Conservation (phyloP, 768 basidiomycete species). For the Tricholoma sp. region DNA sequence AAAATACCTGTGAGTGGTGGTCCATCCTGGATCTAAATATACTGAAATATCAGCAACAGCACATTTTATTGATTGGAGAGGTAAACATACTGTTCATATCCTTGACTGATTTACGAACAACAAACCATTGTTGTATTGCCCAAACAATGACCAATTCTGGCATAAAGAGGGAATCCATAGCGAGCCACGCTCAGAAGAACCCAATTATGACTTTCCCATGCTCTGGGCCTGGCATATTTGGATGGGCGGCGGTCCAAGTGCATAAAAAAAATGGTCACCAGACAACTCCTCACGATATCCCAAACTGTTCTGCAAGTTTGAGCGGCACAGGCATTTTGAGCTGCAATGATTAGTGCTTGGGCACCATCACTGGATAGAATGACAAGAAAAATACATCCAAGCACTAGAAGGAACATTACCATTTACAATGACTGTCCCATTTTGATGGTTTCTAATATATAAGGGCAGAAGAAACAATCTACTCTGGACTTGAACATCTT, state of each 20-base stretch:
- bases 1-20: constrained; percentile 1
- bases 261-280: background rate
- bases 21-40: constrained; percentile 1
- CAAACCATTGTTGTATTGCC: constrained; percentile 2
- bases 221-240: background rate
- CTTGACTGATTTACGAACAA: background rate
- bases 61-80: background rate
- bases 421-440: background rate
- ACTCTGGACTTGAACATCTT: background rate
- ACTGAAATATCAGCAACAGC: background rate
- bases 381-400: background rate
- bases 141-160: constrained; percentile 1
- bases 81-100: background rate
- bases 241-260: constrained; percentile 1
- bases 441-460: background rate
- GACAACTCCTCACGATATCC: constrained; percentile 1
- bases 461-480: background rate
- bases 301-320: background rate
- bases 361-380: background rate
- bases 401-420: background rate
- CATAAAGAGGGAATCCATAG: background rate
- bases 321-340: background rate
- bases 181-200: background rate
- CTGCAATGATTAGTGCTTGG: background rate
- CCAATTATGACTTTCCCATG: background rate